Evolutionary conservation across 768 basidiomycete species (phyloP).

Genomic region (Psilocybe azurescens): DNA sequence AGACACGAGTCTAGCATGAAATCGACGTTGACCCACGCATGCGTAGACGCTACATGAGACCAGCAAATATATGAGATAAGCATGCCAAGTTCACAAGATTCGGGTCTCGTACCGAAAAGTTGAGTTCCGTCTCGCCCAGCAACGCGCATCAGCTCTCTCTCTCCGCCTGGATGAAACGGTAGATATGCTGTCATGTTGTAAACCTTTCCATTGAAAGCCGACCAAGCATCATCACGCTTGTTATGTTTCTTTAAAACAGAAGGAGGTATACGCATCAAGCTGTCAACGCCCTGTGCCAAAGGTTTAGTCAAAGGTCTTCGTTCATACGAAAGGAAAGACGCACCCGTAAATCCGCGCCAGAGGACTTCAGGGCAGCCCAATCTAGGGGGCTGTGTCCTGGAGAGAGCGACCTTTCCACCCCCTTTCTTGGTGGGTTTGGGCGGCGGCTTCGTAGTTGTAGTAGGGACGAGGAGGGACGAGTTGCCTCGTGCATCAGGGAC

Average conservation of each 20-base stretch:
- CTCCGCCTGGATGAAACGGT: slow-evolving; percentile 93
- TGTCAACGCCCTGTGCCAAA: slow-evolving; percentile 70
- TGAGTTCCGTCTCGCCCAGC: slow-evolving; percentile 96
- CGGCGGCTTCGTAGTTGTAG: slow-evolving; percentile 67
- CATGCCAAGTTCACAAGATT: neutral
- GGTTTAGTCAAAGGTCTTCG: slow-evolving; percentile 6
- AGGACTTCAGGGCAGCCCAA: slow-evolving; percentile 89
- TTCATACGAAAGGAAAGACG: slow-evolving; percentile 23
- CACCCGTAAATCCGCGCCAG: slow-evolving; percentile 81
- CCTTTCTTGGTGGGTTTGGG: slow-evolving; percentile 59
- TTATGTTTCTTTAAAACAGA: slow-evolving; percentile 83
- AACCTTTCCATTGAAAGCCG: slow-evolving; percentile 89
- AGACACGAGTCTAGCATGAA: slow-evolving; percentile 94
- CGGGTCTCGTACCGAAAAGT: slow-evolving; percentile 76
- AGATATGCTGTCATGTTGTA: slow-evolving; percentile 97
- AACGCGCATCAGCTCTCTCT: slow-evolving; percentile 91
- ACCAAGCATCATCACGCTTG: slow-evolving; percentile 89
- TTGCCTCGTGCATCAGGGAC: slow-evolving; percentile 36
- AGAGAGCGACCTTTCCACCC: slow-evolving; percentile 80
- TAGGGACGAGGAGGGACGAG: slow-evolving; percentile 56
- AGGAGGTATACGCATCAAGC: slow-evolving; percentile 71
- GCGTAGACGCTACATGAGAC: slow-evolving; percentile 70
- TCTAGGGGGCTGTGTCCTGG: slow-evolving; percentile 93
- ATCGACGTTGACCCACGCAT: slow-evolving; percentile 97
- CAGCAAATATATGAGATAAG: neutral